These are phyloP conservation scores for Pichia nanzhaoensis DNA, from an alignment of 805 yeast species.

Conservation along the genomic window DNA sequence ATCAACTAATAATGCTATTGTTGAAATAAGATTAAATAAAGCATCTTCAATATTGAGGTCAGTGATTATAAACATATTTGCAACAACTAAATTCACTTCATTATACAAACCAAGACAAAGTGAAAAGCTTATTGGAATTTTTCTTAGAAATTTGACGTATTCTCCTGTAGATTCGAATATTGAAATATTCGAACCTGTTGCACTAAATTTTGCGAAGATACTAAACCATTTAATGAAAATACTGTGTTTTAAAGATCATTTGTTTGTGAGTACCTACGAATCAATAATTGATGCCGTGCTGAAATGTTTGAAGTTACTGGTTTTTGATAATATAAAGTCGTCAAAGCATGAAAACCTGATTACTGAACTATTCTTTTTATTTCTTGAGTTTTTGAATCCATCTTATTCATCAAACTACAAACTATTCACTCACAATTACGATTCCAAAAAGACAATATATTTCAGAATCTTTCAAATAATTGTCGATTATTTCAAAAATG, in stretches of 20 bases:
- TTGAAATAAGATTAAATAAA: slow-evolving; percentile 21
- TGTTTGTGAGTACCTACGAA: slow-evolving; percentile 16
- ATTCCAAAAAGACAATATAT: slow-evolving; percentile 12
- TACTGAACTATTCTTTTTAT: slow-evolving; percentile 17
- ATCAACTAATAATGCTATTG: slow-evolving; percentile 17
- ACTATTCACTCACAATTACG: not conserved
- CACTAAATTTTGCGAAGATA: slow-evolving; percentile 25
- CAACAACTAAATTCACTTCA: slow-evolving; percentile 11
- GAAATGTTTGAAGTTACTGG: slow-evolving; percentile 15
- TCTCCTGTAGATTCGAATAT: slow-evolving; percentile 2
- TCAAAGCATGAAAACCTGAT: slow-evolving; percentile 19
- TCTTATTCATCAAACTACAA: slow-evolving; percentile 10
- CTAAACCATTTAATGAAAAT: slow-evolving; percentile 22
- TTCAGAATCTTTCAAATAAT: slow-evolving; percentile 14
- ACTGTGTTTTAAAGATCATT: slow-evolving; percentile 24
- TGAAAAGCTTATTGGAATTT: slow-evolving; percentile 18
- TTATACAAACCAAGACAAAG: slow-evolving; percentile 24
- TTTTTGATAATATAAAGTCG: not conserved
- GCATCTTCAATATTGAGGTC: slow-evolving; percentile 19
- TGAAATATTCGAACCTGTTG: slow-evolving; percentile 25
- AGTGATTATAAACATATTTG: slow-evolving; percentile 14
- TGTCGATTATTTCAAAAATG: slow-evolving; percentile 12
- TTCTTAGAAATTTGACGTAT: slow-evolving; percentile 17
- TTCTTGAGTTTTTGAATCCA: slow-evolving; percentile 19
- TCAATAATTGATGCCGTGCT: slow-evolving; percentile 14